Evolutionary conservation across 1,284 basidiomycete species (phyloP).

Genomic region (Naganishia albida): DNA sequence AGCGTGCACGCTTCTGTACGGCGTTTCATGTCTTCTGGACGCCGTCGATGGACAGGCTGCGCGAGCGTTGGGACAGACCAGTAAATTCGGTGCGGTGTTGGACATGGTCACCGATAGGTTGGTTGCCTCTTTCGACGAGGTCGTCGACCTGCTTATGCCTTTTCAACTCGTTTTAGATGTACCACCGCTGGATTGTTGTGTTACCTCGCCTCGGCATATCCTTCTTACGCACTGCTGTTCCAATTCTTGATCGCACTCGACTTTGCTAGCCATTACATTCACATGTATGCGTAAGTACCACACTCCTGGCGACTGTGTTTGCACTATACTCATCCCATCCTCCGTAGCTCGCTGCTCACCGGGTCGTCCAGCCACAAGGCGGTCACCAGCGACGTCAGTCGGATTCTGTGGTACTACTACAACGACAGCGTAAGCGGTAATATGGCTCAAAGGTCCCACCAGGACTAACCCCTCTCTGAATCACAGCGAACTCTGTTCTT

Average conservation of each 20-base stretch:
- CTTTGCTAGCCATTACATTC: constrained; percentile 98
- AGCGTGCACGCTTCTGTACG: constrained; percentile 86
- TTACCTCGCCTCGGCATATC: constrained; percentile 89
- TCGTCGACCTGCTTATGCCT: neutral
- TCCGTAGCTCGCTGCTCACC: constrained; percentile 81
- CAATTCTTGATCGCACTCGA: constrained; percentile 96
- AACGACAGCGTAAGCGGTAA: constrained; percentile 72
- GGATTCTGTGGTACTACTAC: constrained; percentile 91
- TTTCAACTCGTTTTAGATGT: constrained; percentile 62
- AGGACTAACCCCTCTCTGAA: constrained; percentile 7
- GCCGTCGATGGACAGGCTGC: constrained; percentile 95
- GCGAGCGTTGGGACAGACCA: constrained; percentile 82
- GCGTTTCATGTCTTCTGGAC: constrained; percentile 90
- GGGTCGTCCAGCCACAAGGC: constrained; percentile 91
- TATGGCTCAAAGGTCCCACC: neutral
- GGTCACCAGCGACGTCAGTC: constrained; percentile 86
- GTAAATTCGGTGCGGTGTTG: constrained; percentile 95
- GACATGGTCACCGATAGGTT: constrained; percentile 99
- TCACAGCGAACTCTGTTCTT: constrained; percentile 78
- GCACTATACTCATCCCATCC: neutral
- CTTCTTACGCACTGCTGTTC: constrained; percentile 77
- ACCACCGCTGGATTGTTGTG: constrained; percentile 93
- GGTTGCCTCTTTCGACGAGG: constrained; percentile 38
- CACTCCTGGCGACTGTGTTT: neutral
- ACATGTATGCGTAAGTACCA: constrained; percentile 90